phyloP scores from a whole-genome alignment of 305 asterid genomes.

The Solanum hybrid region DNA sequence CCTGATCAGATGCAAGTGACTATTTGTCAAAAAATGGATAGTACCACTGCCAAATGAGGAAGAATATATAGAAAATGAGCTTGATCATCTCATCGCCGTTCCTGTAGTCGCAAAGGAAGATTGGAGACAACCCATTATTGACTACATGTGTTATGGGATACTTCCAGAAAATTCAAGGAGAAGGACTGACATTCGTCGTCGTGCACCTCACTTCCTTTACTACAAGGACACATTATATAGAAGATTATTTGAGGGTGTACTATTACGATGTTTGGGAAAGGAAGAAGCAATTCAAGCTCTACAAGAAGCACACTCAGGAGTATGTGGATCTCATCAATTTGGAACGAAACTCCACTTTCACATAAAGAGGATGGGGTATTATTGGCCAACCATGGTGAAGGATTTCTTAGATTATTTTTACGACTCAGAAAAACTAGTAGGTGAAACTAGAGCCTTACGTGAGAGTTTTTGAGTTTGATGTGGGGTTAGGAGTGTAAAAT shows the following conservation, averaged over 20 bases:
- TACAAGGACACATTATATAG: not conserved
- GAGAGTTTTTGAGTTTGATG: too few relatives aligned
- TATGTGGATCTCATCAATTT: not conserved
- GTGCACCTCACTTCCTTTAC: not conserved
- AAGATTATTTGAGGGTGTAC: not conserved
- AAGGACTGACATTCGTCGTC: not conserved
- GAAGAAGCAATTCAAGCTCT: not conserved
- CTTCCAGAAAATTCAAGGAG: not conserved
- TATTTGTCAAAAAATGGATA: too few relatives aligned
- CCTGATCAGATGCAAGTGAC: not conserved
- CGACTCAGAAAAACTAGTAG: too few relatives aligned
- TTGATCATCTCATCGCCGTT: too few relatives aligned
- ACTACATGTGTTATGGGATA: too few relatives aligned
- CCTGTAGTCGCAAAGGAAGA: too few relatives aligned
- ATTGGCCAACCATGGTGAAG: not conserved
- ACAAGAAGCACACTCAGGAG: not conserved
- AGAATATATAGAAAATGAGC: too few relatives aligned
- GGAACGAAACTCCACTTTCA: not conserved
- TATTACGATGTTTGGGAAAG: not conserved
- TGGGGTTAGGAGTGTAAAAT: too few relatives aligned
- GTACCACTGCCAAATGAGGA: too few relatives aligned
- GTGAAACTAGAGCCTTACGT: too few relatives aligned
- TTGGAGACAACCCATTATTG: too few relatives aligned
- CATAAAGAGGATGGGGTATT: not conserved
- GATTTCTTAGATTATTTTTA: not conserved